Base-by-base conservation (phyloP, 164 flowering plant genomes). In the Chloranthus sessilifolius region DNA sequence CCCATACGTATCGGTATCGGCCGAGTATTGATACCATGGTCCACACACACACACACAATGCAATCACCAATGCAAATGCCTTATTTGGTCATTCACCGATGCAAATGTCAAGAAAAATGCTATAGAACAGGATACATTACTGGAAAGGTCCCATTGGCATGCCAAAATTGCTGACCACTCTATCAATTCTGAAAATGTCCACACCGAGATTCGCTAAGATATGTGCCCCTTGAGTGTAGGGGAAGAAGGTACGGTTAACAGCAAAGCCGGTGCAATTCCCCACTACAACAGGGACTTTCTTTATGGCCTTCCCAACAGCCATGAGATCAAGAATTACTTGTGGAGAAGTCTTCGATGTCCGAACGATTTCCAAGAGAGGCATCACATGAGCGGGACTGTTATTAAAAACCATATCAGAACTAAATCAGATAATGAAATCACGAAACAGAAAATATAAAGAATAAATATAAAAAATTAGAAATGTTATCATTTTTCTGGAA, bases 201-300 rank as follows among this genome's bases (percentile, higher is more conserved):
- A 86, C 90, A 14, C 99, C 99, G 36, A 89, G 61, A 61, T 79
- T 55, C 44, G 66, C 76, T 75, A 94, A 56, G 24, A 84, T 10
- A 37, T 77, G 84, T 55, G 97, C 84, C 43, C 85, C 71, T 74
- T 89, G 95, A 9, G 75, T 0, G 39, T 94, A 94, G 14, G 99
- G 97, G 59, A 94, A 94, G 80, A 94, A 94, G 14, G 95, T 64
- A 8, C 97, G 72, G 49, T 94, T 94, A 38, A 94, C 99, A 22
- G 95, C 97, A 81, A 94, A 94, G 21, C 96, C 99, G 25, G 85
- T 84, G 79, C 97, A 94, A 64, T 87, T 94, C 52, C 97, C 84
- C 37, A 94, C 99, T 33, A 89, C 97, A 56, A 87, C 96, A 53
- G 97, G 90, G 52, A 75, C 76, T 62, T 94, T 94, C 72, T 85